Base-by-base conservation (phyloP, 2,329 filamentous ascomycete genomes). In the Apiospora rasikravindrae region DNA sequence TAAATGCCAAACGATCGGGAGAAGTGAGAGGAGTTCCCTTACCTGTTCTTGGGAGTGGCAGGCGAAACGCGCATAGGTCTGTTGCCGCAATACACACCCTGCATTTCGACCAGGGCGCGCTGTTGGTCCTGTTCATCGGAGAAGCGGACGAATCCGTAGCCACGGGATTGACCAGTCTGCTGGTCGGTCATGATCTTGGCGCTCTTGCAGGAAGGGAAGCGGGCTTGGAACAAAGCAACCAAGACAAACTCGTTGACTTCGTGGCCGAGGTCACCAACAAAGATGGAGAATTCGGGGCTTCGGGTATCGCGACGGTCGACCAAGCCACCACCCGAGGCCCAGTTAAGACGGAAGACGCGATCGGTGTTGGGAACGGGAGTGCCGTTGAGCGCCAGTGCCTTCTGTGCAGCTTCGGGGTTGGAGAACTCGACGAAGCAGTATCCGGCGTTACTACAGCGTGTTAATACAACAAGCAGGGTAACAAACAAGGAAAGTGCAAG, bases 131-230 rank as follows among this genome's bases (percentile, higher is more conserved):
- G 90, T 86, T 98, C 96, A 77, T 97, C 94, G 70, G 94, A 94
- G 86, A 99, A 99, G 77, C 96, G 94, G 70, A 99, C 96, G 79
- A 99, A 99, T 67, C 96, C 96, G 80, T 99, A 99, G 71, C 96
- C 96, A 75, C 96, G 95, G 75, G 95, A 98, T 90, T 98, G 96
- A 78, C 96, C 96, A 75, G 93, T 97, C 85, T 98, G 96, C 74
- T 96, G 96, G 80, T 99, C 96, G 73, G 96, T 98, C 96, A 99
- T 99, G 85, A 99, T 99, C 89, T 99, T 99, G 80, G 96, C 96
- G 49, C 95, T 98, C 88, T 98, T 98, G 93, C 96, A 98, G 11
- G 95, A 97, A 0, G 93, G 93, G 88, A 97, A 99, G 74, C 96
- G 94, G 80, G 92, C 93, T 86, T 98, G 96, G 90, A 99, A 99